phyloP scores from a whole-genome alignment of 768 basidiomycete genomes.

The Boletus pseudopeckii region DNA sequence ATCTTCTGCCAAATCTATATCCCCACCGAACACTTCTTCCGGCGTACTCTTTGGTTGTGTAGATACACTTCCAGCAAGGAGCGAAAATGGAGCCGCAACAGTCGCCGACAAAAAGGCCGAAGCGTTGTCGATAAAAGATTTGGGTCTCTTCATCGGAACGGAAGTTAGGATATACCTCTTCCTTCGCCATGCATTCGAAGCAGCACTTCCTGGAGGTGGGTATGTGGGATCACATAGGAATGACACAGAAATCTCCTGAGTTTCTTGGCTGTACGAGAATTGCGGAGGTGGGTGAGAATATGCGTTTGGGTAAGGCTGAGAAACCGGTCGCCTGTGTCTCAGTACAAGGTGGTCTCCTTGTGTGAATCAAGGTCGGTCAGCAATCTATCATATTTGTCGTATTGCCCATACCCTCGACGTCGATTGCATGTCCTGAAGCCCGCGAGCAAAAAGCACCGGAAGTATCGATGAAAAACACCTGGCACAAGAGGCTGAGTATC shows the following conservation, averaged over 20 bases:
- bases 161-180: constrained; percentile 62
- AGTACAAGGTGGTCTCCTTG: constrained; percentile 65
- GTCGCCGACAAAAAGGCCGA: constrained; percentile 61
- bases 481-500: neutral
- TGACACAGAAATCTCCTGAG: constrained; percentile 55
- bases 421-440: constrained; percentile 77
- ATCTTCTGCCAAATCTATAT: constrained; percentile 72
- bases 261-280: constrained; percentile 55
- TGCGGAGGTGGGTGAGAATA: constrained; percentile 75
- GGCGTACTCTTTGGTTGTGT: constrained; percentile 46
- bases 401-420: constrained; percentile 59
- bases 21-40: constrained; percentile 62
- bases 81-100: constrained; percentile 55
- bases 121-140: constrained; percentile 68
- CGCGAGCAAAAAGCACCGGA: constrained; percentile 75
- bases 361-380: constrained; percentile 8
- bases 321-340: constrained; percentile 73
- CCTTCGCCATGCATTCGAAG: constrained; percentile 51
- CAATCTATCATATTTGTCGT: neutral
- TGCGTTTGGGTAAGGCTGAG: constrained; percentile 72
- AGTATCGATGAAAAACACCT: constrained; percentile 85
- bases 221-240: constrained; percentile 67
- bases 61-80: constrained; percentile 40
- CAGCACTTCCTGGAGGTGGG: constrained; percentile 35
- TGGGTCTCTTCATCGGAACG: constrained; percentile 65